Evolutionary conservation across 306 rosid genomes (phyloP), one percentile per base, ranked within the genome.

Genomic region (Alnus rubra): DNA sequence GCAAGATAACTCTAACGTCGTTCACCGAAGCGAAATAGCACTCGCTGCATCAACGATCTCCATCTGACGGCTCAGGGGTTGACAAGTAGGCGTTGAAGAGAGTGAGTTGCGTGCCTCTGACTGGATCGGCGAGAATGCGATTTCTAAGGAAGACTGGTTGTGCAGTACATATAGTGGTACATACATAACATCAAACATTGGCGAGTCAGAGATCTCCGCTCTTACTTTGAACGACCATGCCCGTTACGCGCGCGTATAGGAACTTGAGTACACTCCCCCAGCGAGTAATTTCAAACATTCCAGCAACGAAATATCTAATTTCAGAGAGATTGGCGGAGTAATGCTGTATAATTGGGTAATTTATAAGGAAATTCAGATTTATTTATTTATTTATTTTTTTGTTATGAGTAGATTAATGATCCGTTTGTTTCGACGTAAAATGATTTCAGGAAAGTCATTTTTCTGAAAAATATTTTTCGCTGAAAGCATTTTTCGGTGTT

Each of bases 1-100:
- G 62, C 49, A 50, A 63, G 82, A 51, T 14, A 48, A 83, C 39
- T 71, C 35, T 76, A 74, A 65, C 76, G 78, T 45, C 67, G 70
- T 74, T 79, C 75, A 35, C 74, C 81, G 30, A 12, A 23, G 44
- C 2, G 71, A 78, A 69, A 56, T 58, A 2, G 7, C 62, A n/a
- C 74, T 74, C 79, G 28, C 78, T 69, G 69, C 33, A 14, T 4
- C 28, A 14, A 18, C 10, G 65, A 3, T 19, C 1, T 15, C 12
- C 19, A 70, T 78, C 59, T 0, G 0, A 71, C 76, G 71, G 11
- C 3, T 9, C 3, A 1, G 5, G n/a, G 6, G 13, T 14, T 23
- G 67, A 35, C 65, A 71, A 69, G 72, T 71, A 63, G 51, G 8
- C 10, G 33, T 1, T 19, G 15, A n/a, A 3, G 39, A 4, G 8